Conservation (phyloP, 352 stramenopile genomes). For the Blastocystis sp. region DNA sequence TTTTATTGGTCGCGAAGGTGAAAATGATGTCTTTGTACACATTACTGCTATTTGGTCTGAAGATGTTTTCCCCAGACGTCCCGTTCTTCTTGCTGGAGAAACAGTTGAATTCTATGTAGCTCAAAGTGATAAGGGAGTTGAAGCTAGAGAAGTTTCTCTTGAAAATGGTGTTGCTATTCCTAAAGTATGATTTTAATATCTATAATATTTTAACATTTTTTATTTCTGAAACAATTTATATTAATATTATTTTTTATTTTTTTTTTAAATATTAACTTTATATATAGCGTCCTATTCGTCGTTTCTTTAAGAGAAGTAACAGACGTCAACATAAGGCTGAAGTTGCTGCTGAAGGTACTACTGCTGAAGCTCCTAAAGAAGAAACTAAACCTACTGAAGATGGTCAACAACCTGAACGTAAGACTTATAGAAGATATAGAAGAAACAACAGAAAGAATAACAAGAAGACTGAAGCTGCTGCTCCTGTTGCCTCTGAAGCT, state of each 20-base stretch:
- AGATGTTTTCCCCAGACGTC: slow-evolving; percentile 15
- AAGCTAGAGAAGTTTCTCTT: slow-evolving; percentile 28
- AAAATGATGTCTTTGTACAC: slow-evolving; percentile 33
- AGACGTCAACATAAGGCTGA: background rate
- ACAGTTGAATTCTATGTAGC: slow-evolving; percentile 6
- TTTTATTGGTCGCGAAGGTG: slow-evolving; percentile 9
- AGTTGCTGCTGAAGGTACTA: background rate
- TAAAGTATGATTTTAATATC: background rate
- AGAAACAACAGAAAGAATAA: background rate
- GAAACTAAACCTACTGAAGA: background rate
- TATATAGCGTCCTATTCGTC: slow-evolving; percentile 11
- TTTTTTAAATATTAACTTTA: no score
- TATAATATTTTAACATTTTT: no score
- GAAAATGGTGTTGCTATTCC: slow-evolving; percentile 1
- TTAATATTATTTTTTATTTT: background rate
- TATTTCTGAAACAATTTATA: background rate
- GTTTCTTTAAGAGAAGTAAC: background rate
- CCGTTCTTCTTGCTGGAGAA: slow-evolving; percentile 8
- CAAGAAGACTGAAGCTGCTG: no score
- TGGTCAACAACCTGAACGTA: no score
- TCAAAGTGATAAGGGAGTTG: slow-evolving; percentile 10
- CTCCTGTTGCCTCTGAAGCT: no score
- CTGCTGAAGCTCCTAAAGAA: no score
- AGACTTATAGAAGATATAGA: no score
- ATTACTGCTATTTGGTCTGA: slow-evolving; percentile 25